Conservation (phyloP, 495 filamentous ascomycete species). For the Aspergillus sparsus region DNA sequence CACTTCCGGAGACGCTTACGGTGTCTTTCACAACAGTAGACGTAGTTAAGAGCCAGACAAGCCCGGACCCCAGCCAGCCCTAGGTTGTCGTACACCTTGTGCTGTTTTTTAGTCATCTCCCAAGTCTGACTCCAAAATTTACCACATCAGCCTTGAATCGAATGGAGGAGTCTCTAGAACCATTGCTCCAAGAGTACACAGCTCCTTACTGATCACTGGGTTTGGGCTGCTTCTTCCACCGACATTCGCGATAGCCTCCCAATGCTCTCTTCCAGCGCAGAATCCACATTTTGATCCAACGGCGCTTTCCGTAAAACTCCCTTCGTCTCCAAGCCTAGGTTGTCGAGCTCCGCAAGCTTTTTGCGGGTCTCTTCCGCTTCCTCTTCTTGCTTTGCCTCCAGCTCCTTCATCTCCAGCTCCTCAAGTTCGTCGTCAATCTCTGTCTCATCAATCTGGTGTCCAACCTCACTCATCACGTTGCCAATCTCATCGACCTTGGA, state of each 20-base stretch:
- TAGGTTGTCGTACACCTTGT: too few relatives aligned
- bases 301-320: conserved; percentile 34
- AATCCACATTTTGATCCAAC: conserved; percentile 30
- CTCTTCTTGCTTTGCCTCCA: conserved; percentile 54
- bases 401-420: conserved; percentile 68
- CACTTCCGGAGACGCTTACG: conserved; percentile 4
- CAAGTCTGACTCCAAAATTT: too few relatives aligned
- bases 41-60: background rate
- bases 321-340: conserved; percentile 37
- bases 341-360: conserved; percentile 49
- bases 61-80: background rate
- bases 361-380: conserved; percentile 47
- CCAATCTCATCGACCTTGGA: conserved; percentile 79
- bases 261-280: conserved; percentile 42
- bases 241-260: conserved; percentile 46
- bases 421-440: conserved; percentile 90
- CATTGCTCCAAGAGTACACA: background rate
- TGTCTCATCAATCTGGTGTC: conserved; percentile 67
- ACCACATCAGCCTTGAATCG: too few relatives aligned
- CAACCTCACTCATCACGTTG: conserved; percentile 66
- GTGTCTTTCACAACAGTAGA: conserved; percentile 10
- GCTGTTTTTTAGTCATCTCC: too few relatives aligned
- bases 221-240: conserved; percentile 40
- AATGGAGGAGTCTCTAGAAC: conserved; percentile 1
- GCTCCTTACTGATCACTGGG: conserved; percentile 7